Evolutionary conservation across 2,329 filamentous ascomycete genomes (phyloP).

Genomic region (Alternaria gaisen): DNA sequence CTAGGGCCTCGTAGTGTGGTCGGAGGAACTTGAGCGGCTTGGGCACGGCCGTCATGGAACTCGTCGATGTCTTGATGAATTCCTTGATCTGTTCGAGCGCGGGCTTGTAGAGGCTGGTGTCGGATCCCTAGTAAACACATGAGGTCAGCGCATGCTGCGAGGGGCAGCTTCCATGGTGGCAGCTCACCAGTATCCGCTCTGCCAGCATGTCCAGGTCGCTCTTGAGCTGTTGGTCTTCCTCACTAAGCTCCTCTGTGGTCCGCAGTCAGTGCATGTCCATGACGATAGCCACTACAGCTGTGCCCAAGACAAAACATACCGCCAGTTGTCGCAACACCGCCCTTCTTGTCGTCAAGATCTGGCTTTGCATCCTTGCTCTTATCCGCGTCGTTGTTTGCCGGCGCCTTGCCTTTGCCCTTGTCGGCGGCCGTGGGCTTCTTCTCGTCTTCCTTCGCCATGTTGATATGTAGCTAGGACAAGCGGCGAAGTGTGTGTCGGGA

Average conservation of each 20-base stretch:
- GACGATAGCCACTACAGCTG: constrained; percentile 17
- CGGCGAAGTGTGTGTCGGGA: constrained; percentile 41
- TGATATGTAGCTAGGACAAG: constrained; percentile 57
- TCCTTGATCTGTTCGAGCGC: constrained; percentile 96
- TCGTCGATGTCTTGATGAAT: constrained; percentile 98
- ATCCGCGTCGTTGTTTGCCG: constrained; percentile 68
- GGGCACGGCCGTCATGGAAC: constrained; percentile 98
- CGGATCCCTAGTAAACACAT: constrained; percentile 71
- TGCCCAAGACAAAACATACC: constrained; percentile 50
- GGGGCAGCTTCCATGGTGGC: constrained; percentile 11
- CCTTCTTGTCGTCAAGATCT: constrained; percentile 81
- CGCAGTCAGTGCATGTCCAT: constrained; percentile 38
- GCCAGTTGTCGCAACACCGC: constrained; percentile 71
- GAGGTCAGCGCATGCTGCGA: constrained; percentile 36
- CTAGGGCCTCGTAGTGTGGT: constrained; percentile 92
- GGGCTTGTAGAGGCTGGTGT: constrained; percentile 87
- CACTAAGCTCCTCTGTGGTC: constrained; percentile 85
- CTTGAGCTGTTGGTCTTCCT: constrained; percentile 98
- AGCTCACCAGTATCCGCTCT: constrained; percentile 82
- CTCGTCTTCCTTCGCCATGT: constrained; percentile 91
- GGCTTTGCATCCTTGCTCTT: constrained; percentile 68
- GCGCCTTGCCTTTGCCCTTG: constrained; percentile 96
- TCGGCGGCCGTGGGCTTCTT: constrained; percentile 81
- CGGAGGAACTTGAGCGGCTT: constrained; percentile 98
- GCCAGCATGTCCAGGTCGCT: constrained; percentile 98